Evolutionary conservation across 257 asterid genomes (phyloP).

Genomic region (Thymus quinquecostatus): DNA sequence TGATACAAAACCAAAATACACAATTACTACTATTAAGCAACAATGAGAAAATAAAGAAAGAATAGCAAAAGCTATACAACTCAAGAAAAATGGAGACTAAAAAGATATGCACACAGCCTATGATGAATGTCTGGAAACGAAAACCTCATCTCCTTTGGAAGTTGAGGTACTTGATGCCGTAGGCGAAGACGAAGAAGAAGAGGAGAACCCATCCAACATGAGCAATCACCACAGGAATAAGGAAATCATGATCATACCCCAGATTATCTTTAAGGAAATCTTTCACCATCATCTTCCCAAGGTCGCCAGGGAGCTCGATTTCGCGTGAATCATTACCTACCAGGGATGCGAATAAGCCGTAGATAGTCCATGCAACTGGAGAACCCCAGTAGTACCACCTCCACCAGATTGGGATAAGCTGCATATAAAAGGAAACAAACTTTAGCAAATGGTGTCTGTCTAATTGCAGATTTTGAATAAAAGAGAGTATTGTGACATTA

Average conservation of each 20-base stretch:
- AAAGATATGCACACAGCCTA: background rate
- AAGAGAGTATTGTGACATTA: background rate
- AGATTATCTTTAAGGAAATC: conserved; percentile 45
- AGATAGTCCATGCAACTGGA: conserved; percentile 68
- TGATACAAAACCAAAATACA: conserved; percentile 1
- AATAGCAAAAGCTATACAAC: conserved; percentile 14
- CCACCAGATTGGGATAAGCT: conserved; percentile 64
- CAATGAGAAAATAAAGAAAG: conserved; percentile 4
- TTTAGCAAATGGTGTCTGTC: background rate
- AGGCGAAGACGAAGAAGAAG: conserved; percentile 69
- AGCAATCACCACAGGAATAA: conserved; percentile 56
- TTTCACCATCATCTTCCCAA: conserved; percentile 31
- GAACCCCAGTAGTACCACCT: conserved; percentile 81
- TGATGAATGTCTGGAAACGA: background rate
- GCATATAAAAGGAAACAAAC: background rate
- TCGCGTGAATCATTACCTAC: conserved; percentile 47
- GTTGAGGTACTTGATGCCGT: conserved; percentile 72
- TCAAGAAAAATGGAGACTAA: background rate
- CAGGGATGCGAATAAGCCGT: conserved; percentile 61
- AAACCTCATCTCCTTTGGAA: conserved; percentile 50
- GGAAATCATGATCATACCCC: conserved; percentile 68
- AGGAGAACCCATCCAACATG: conserved; percentile 77
- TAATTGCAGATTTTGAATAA: background rate
- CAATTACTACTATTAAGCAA: background rate
- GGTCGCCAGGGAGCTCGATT: conserved; percentile 39